Percentiles rank a stretch among this genome's conserved stretches.
phyloP scores from a whole-genome alignment of 805 yeast species.

The Candida alai region DNA sequence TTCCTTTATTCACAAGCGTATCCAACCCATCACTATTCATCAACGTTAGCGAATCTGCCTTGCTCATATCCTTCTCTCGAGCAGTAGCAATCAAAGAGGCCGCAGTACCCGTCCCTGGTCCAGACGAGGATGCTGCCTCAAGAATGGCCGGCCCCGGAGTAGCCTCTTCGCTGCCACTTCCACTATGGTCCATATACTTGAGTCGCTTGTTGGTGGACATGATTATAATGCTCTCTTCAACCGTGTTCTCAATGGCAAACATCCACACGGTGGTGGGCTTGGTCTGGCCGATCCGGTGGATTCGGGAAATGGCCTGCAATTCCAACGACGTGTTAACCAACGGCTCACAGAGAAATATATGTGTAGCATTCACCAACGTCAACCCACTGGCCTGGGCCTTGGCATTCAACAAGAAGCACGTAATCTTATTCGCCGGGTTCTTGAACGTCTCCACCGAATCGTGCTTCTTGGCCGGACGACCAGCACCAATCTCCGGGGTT shows the following conservation, averaged over 20 bases:
- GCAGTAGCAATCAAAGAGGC: slow-evolving; percentile 13
- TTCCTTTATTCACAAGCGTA: slow-evolving; percentile 40
- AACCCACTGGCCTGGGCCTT: slow-evolving; percentile 87
- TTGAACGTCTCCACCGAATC: slow-evolving; percentile 58
- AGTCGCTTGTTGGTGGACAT: slow-evolving; percentile 61
- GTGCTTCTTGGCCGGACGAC: slow-evolving; percentile 22
- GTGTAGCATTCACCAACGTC: slow-evolving; percentile 87
- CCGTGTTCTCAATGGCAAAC: slow-evolving; percentile 77
- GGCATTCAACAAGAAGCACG: slow-evolving; percentile 84
- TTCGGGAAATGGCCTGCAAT: slow-evolving; percentile 85
- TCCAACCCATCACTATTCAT: slow-evolving; percentile 48
- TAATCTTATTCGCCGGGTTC: slow-evolving; percentile 50
- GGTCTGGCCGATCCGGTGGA: slow-evolving; percentile 89
- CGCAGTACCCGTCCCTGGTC: slow-evolving; percentile 1
- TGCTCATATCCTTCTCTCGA: slow-evolving; percentile 31
- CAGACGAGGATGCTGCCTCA: background rate
- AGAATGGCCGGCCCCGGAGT: slow-evolving; percentile 1
- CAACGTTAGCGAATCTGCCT: slow-evolving; percentile 53
- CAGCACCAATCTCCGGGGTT: slow-evolving; percentile 28
- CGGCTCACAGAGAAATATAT: slow-evolving; percentile 91
- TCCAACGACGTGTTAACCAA: slow-evolving; percentile 83
- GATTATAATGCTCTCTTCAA: slow-evolving; percentile 83
- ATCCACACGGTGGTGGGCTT: slow-evolving; percentile 86
- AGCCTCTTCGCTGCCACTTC: slow-evolving; percentile 5
- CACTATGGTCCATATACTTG: slow-evolving; percentile 22